Conservation (phyloP, 768 basidiomycete genomes). For the Polyporus arcularius region DNA sequence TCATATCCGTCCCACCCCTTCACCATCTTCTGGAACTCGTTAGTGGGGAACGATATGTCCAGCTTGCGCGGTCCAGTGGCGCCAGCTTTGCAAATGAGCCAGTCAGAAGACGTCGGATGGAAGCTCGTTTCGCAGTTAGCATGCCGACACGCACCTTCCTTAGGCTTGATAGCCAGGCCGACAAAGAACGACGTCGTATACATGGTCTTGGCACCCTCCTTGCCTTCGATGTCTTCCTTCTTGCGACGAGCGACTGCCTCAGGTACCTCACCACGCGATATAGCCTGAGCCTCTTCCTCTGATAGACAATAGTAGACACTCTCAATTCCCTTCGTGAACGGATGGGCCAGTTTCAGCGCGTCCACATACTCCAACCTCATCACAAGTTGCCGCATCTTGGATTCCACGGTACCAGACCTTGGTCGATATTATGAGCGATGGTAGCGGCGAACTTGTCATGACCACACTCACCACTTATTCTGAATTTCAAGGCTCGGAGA, state of each 20-base stretch:
- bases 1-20: slow-evolving; percentile 96
- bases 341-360: slow-evolving; percentile 88
- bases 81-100: slow-evolving; percentile 51
- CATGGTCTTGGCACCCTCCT: slow-evolving; percentile 76
- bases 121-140: no score
- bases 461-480: slow-evolving; percentile 78
- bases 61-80: slow-evolving; percentile 77
- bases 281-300: slow-evolving; percentile 86
- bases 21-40: slow-evolving; percentile 90
- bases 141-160: slow-evolving; percentile 64
- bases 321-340: slow-evolving; percentile 92
- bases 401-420: slow-evolving; percentile 96
- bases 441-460: neutral
- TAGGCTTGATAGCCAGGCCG: slow-evolving; percentile 91
- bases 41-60: slow-evolving; percentile 96
- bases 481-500: slow-evolving; percentile 80
- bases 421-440: neutral
- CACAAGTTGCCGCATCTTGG: slow-evolving; percentile 90
- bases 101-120: neutral
- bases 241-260: slow-evolving; percentile 70
- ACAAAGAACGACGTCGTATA: slow-evolving; percentile 95
- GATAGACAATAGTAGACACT: slow-evolving; percentile 80
- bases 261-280: slow-evolving; percentile 85
- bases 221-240: slow-evolving; percentile 75
- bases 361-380: slow-evolving; percentile 98